Percentiles rank a stretch among this genome's conserved stretches.
Conservation (phyloP, 2,329 filamentous ascomycete genomes). For the Rhytidhysteron rufulum region DNA sequence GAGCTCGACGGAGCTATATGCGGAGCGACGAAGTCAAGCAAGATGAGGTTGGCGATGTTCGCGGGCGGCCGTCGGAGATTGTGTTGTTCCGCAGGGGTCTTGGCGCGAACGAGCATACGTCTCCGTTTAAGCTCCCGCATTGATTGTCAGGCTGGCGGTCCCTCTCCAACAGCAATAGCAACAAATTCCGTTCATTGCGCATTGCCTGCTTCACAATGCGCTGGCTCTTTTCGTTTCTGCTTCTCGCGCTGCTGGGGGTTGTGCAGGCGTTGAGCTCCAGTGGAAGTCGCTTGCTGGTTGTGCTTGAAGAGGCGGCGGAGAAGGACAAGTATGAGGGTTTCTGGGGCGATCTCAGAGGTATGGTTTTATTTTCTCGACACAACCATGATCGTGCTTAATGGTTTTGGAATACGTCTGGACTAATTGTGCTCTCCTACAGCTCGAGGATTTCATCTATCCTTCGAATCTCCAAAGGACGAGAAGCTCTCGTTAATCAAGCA, state of each 20-base stretch:
- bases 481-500: constrained; percentile 75
- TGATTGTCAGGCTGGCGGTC: background rate
- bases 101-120: constrained; percentile 28
- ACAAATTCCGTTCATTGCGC: background rate
- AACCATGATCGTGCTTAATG: constrained; percentile 3
- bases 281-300: constrained; percentile 76
- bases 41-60: too few relatives aligned
- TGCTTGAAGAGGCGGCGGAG: constrained; percentile 78
- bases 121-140: constrained; percentile 23
- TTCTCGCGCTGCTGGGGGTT: constrained; percentile 62
- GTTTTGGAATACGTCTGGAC: constrained; percentile 6
- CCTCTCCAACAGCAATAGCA: background rate
- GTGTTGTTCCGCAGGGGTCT: background rate
- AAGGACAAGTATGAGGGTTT: constrained; percentile 82
- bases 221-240: constrained; percentile 67
- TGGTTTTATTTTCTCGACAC: constrained; percentile 17
- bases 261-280: constrained; percentile 74
- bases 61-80: too few relatives aligned
- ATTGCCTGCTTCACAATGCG: constrained; percentile 57
- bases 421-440: constrained; percentile 47
- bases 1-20: too few relatives aligned
- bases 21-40: too few relatives aligned
- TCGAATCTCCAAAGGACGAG: constrained; percentile 67
- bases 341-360: constrained; percentile 67
- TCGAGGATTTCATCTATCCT: constrained; percentile 76